A percentile compares a stretch with the other conserved stretches of the same genome.
Evolutionary conservation across 1,139 yeast species (phyloP).

Genomic region (Kodamaea sp.): DNA sequence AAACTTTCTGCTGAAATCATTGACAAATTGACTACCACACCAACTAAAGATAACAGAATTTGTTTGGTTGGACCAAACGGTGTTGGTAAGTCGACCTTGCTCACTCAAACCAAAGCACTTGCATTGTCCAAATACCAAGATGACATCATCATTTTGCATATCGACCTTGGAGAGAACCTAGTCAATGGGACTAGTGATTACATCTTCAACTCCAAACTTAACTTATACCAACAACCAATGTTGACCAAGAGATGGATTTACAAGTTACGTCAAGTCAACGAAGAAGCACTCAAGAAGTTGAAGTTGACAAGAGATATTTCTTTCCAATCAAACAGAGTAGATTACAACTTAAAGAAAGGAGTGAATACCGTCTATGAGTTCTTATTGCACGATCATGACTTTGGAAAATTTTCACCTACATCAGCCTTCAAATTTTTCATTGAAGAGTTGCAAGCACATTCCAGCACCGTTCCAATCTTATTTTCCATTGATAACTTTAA

Average conservation of each 20-base stretch:
- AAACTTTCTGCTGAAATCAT: slow-evolving; percentile 28
- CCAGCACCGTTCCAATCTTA: slow-evolving; percentile 56
- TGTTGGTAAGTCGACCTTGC: slow-evolving; percentile 73
- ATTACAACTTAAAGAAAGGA: slow-evolving; percentile 40
- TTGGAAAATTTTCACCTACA: slow-evolving; percentile 38
- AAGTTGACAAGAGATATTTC: slow-evolving; percentile 47
- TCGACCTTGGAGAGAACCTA: slow-evolving; percentile 62
- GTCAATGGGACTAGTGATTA: slow-evolving; percentile 76
- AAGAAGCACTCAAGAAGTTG: slow-evolving; percentile 48
- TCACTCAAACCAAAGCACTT: slow-evolving; percentile 71
- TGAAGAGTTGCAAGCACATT: slow-evolving; percentile 50
- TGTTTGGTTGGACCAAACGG: slow-evolving; percentile 74
- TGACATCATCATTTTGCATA: slow-evolving; percentile 62
- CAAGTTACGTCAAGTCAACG: slow-evolving; percentile 60
- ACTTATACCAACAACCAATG: slow-evolving; percentile 79
- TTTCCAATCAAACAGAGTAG: slow-evolving; percentile 35
- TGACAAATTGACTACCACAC: slow-evolving; percentile 20
- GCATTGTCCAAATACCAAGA: slow-evolving; percentile 43
- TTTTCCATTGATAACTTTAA: slow-evolving; percentile 78
- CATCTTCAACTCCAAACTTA: slow-evolving; percentile 49
- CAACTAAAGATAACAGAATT: slow-evolving; percentile 48
- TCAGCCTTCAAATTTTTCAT: slow-evolving; percentile 54
- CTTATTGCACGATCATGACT: slow-evolving; percentile 39
- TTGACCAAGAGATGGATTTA: slow-evolving; percentile 60
- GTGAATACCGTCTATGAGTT: slow-evolving; percentile 46